A percentile compares a stretch with the other conserved stretches of the same genome.
Evolutionary conservation across 2,329 filamentous ascomycete genomes (phyloP).

Genomic region (Fusarium siculi): DNA sequence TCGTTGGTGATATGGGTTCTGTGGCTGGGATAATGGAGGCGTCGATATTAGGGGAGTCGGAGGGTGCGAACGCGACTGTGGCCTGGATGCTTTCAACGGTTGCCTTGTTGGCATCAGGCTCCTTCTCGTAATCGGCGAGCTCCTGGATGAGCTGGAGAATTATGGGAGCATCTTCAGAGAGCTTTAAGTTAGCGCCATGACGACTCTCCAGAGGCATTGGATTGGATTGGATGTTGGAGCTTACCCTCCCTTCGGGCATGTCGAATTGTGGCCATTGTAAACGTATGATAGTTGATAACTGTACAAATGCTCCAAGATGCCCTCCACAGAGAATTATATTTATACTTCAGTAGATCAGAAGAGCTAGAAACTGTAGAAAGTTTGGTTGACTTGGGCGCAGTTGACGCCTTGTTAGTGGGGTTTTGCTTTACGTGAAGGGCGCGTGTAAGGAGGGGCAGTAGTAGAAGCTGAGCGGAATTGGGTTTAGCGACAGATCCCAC

Average conservation of each 20-base stretch:
- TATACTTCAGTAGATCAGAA: not conserved
- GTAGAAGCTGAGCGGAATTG: not conserved
- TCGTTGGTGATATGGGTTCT: conserved; percentile 64
- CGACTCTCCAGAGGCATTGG: not conserved
- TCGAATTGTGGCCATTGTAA: conserved; percentile 42
- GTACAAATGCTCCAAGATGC: not conserved
- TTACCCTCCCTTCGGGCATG: conserved; percentile 42
- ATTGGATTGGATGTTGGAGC: not conserved
- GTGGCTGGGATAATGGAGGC: conserved; percentile 53
- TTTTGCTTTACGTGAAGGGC: conserved; percentile 29
- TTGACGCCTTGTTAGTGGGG: conserved; percentile 19
- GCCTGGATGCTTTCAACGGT: conserved; percentile 77
- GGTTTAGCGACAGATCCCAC: not conserved
- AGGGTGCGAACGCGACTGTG: conserved; percentile 81
- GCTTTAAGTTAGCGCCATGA: conserved; percentile 17
- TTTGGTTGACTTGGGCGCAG: not conserved
- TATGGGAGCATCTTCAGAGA: conserved; percentile 74
- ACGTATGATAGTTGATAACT: conserved; percentile 8
- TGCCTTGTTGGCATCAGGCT: conserved; percentile 77
- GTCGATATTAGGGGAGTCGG: conserved; percentile 57
- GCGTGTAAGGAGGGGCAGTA: conserved; percentile 26
- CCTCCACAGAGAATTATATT: not conserved
- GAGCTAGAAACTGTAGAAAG: not conserved
- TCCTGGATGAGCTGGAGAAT: conserved; percentile 87
- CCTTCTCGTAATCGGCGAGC: conserved; percentile 88